Evolutionary conservation across 2,329 filamentous ascomycete genomes (phyloP), one percentile per base, ranked within the genome.

Genomic region (Gnomoniopsis sp.): DNA sequence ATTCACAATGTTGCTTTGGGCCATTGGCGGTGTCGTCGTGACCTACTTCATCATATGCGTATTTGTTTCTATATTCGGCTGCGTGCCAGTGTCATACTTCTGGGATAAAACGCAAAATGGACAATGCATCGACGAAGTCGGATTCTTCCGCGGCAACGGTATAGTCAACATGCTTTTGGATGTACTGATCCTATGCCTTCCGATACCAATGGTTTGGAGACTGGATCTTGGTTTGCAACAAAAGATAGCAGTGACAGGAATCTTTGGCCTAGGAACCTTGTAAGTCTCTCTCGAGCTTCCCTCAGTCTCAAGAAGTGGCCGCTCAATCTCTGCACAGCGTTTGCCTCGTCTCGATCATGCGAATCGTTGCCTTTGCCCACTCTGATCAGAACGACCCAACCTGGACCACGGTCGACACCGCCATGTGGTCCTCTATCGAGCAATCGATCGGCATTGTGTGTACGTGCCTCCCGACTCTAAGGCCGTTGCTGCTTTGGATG

Each of bases 81-180:
- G 53, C n/a, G 30, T 41, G 19, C 53, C 53, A 8, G 53, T 55
- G 7, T 55, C 53, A 8, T 55, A 55, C 15, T 55, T 55, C 46
- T 55, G 53, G 53, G 21, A 55, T 36, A 55, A 55, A 36, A 3
- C 22, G 1, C 34, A 41, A 19, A n/a, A 11, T 3, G 53, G 53
- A 12, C 11, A 21, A 3, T 55, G 53, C 21, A 47, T 55, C 15
- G 15, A 55, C 34, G 53, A 55, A 21, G 33, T 38, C 33, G 41
- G 30, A 19, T 55, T 55, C 53, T 55, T 55, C 34, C 53, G 53
- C 19, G 30, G 33, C 34, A 55, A 55, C 10, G 55, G 55, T 6
- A 57, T 52, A n/a, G 19, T 41, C 6, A 57, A 57, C 30, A 57
- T 57, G 38, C 30, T 57, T 23, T 38, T 52, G 4, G 55, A 57